phyloP scores from a whole-genome alignment of 495 filamentous ascomycete genomes.

The Penicillium alfredii region DNA sequence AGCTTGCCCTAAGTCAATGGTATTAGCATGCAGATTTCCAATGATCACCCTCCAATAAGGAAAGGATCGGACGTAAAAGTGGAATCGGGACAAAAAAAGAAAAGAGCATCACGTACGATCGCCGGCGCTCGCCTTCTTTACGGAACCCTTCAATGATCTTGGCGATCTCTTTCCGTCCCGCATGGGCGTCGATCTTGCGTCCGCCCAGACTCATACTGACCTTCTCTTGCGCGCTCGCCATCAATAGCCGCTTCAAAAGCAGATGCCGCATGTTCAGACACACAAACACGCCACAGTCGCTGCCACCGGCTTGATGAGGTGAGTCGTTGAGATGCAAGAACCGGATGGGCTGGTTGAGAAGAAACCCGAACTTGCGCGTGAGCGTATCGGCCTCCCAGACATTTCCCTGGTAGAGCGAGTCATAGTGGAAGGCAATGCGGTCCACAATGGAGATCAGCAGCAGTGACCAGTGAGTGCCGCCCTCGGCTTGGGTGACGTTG shows the following conservation, averaged over 20 bases:
- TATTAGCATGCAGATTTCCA: neutral
- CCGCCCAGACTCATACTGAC: constrained; percentile 90
- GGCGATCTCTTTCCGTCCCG: constrained; percentile 80
- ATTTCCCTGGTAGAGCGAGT: constrained; percentile 77
- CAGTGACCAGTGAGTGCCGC: constrained; percentile 91
- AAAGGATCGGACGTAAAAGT: no score
- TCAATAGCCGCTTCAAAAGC: constrained; percentile 74
- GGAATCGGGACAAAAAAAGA: constrained; percentile 2
- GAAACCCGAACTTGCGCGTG: constrained; percentile 50
- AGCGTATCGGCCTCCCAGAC: constrained; percentile 62
- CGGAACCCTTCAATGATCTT: constrained; percentile 75
- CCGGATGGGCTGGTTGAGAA: constrained; percentile 59
- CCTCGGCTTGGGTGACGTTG: constrained; percentile 70
- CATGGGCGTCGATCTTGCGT: constrained; percentile 67
- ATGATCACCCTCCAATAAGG: no score
- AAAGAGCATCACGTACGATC: constrained; percentile 51
- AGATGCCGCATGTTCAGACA: constrained; percentile 89
- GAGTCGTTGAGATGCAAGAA: constrained; percentile 76
- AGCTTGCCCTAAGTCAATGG: constrained; percentile 12
- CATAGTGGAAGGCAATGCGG: constrained; percentile 92
- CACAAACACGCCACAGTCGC: constrained; percentile 94
- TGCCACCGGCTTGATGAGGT: constrained; percentile 87
- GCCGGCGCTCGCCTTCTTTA: constrained; percentile 73
- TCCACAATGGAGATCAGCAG: constrained; percentile 86
- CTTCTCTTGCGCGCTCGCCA: constrained; percentile 67